phyloP scores from a whole-genome alignment of 306 rosid species.

The Cercis canadensis region DNA sequence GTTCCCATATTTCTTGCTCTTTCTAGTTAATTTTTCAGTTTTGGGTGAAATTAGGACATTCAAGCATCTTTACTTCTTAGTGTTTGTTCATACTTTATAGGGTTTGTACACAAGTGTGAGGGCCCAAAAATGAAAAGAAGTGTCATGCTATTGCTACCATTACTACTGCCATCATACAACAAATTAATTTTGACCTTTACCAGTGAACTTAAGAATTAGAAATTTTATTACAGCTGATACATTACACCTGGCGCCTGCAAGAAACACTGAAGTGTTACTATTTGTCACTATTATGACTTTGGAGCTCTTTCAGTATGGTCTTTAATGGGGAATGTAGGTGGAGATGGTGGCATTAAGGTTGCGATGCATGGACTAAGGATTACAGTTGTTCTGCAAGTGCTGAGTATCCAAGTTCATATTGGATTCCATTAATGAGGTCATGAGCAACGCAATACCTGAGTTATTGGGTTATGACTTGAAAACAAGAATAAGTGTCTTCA shows the following conservation, averaged over 20 bases:
- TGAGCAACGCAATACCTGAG: neutral
- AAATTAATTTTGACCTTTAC: neutral
- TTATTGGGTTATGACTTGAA: constrained; percentile 5
- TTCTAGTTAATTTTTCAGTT: neutral
- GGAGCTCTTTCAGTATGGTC: neutral
- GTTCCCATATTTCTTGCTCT: neutral
- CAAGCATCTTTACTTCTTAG: neutral
- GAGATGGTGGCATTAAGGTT: neutral
- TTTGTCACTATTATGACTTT: neutral
- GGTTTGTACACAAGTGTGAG: neutral
- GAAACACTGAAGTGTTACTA: neutral
- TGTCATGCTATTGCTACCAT: neutral
- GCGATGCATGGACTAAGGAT: neutral
- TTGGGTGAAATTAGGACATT: neutral
- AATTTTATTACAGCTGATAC: neutral
- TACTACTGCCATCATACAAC: neutral
- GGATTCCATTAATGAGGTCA: neutral
- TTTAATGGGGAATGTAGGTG: neutral
- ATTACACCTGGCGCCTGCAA: neutral
- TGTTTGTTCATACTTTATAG: neutral
- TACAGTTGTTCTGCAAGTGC: neutral
- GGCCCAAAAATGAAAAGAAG: neutral
- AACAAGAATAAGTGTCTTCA: neutral
- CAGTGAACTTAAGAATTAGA: neutral
- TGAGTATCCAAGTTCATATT: neutral